These are phyloP conservation scores for Colletotrichum incanum DNA, from an alignment of 2,329 filamentous ascomycete genomes.

Conservation along the genomic window DNA sequence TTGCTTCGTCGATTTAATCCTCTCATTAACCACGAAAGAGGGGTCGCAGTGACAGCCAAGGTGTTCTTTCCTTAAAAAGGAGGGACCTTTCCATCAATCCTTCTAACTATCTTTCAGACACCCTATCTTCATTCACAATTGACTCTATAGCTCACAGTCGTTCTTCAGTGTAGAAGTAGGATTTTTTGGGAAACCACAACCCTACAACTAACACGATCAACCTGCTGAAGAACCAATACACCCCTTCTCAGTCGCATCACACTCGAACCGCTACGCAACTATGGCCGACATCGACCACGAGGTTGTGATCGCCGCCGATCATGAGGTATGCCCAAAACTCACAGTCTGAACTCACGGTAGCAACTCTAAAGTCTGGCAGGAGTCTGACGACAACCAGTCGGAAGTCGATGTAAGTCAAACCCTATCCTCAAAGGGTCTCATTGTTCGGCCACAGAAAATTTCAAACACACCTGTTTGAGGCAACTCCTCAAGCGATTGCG, in stretches of 20 bases:
- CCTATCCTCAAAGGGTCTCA: neutral
- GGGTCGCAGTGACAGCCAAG: neutral
- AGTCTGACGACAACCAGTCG: neutral
- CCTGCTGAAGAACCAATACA: neutral
- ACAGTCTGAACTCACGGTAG: neutral
- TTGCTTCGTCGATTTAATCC: neutral
- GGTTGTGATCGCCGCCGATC: neutral
- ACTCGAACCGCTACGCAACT: neutral
- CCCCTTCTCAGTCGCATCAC: neutral
- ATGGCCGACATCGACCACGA: constrained; percentile 5
- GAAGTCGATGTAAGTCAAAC: neutral
- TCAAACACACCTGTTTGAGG: neutral
- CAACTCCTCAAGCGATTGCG: too few species aligned
- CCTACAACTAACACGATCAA: too few species aligned
- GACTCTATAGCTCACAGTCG: neutral
- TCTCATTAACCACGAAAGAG: neutral
- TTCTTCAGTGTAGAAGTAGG: neutral
- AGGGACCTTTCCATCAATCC: neutral
- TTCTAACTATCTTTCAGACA: neutral
- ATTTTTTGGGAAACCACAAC: neutral
- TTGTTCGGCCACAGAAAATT: neutral
- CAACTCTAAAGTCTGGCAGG: neutral
- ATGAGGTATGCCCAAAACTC: neutral
- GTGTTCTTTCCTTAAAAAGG: neutral
- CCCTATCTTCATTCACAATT: neutral